Conservation (phyloP, 257 asterid genomes). For the Buddleja alternifolia region DNA sequence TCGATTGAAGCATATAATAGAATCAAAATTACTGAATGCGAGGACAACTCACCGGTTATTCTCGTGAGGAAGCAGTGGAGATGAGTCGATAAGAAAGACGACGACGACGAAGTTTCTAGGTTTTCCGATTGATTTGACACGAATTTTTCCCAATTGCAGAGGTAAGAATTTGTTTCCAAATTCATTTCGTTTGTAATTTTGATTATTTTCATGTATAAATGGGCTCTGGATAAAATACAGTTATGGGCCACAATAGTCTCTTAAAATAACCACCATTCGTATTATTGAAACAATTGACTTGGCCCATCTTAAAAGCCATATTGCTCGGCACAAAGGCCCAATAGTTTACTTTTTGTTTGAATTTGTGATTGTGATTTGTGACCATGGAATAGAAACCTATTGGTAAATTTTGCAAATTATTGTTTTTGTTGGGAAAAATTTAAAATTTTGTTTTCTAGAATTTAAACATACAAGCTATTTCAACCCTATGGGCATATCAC, state of each 20-base stretch:
- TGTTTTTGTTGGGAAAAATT: too few species aligned
- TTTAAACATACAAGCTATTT: too few species aligned
- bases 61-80: background rate
- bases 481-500: too few species aligned
- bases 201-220: background rate
- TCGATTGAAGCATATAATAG: too few species aligned
- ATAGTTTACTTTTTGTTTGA: background rate
- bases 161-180: background rate
- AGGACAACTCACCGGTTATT: background rate
- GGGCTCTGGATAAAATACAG: background rate
- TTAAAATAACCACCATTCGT: background rate
- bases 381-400: too few species aligned
- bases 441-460: too few species aligned
- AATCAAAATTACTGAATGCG: background rate
- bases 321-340: background rate
- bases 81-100: background rate
- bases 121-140: slow-evolving; percentile 20
- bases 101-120: slow-evolving; percentile 32
- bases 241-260: background rate
- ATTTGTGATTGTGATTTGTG: too few species aligned
- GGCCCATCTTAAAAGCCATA: background rate
- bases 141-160: background rate
- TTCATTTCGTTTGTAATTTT: background rate
- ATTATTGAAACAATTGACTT: background rate
- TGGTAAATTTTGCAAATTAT: too few species aligned